Evolutionary conservation across 352 stramenopile species (phyloP).

Genomic region (Pythium rishiriense): DNA sequence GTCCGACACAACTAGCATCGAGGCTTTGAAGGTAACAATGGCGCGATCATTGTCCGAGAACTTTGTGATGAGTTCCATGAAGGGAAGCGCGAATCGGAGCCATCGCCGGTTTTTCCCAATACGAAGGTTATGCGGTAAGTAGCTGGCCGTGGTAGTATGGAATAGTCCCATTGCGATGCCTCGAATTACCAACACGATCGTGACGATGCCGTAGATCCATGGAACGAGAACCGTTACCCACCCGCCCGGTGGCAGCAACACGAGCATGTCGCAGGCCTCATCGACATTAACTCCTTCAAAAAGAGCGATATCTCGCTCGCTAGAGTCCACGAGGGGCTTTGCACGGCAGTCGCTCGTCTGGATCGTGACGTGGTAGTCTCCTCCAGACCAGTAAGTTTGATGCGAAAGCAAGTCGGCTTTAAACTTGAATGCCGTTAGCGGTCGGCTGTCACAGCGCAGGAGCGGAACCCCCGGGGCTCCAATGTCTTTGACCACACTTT

Average conservation of each 20-base stretch:
- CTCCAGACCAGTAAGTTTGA: slow-evolving; percentile 50
- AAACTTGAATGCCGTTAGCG: slow-evolving; percentile 38
- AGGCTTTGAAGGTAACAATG: slow-evolving; percentile 53
- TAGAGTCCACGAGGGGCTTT: slow-evolving; percentile 35
- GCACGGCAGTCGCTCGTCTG: slow-evolving; percentile 52
- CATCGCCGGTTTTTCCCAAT: no score
- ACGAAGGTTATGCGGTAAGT: no score
- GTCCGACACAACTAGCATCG: slow-evolving; percentile 49
- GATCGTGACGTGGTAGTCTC: slow-evolving; percentile 44
- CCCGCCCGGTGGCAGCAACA: slow-evolving; percentile 36
- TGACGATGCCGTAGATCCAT: slow-evolving; percentile 40
- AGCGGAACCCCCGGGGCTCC: slow-evolving; percentile 44
- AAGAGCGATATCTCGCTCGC: slow-evolving; percentile 38
- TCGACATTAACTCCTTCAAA: slow-evolving; percentile 42
- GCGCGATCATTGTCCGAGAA: slow-evolving; percentile 38
- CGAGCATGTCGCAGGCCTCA: slow-evolving; percentile 38
- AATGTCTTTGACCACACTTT: slow-evolving; percentile 36
- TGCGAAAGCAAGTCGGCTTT: slow-evolving; percentile 58
- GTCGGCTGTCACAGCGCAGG: slow-evolving; percentile 43
- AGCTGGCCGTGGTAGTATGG: slow-evolving; percentile 41
- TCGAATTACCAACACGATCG: slow-evolving; percentile 37
- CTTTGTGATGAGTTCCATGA: slow-evolving; percentile 39
- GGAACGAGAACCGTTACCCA: slow-evolving; percentile 45
- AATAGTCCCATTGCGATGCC: slow-evolving; percentile 44
- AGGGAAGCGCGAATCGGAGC: slow-evolving; percentile 44